Evolutionary conservation across 78 protist genomes (phyloP), one percentile per base, ranked within the genome.

Genomic region (Capsaspora owczarzaki): DNA sequence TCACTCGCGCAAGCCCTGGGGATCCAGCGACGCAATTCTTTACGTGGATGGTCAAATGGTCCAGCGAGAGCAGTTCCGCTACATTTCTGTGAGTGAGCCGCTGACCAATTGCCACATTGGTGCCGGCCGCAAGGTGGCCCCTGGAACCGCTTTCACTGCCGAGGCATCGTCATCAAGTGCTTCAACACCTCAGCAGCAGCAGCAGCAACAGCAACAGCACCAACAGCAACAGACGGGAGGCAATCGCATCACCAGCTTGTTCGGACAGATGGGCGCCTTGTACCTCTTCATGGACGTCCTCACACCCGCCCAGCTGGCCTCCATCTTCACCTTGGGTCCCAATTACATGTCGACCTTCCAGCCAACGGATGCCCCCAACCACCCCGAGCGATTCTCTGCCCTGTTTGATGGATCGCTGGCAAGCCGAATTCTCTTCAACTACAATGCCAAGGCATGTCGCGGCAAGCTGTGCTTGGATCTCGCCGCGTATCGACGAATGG

Each of bases 201-300:
- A 16, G 56, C 56, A 49, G 56, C 56, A 16, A 49, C 10, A 10
- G 56, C 56, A 10, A 49, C 56, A 10, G 56, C 56, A 20, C 16
- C 16, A 49, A 49, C n/a, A 10, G 56, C 56, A 49, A 49, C 56
- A 16, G 16, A 16, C 16, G 56, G 56, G 10, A 49, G 10, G n/a
- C 10, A 10, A 16, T 49, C 16, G 56, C 16, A 16, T 49, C 56
- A 20, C n/a, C 56, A 49, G n/a, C n/a, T 41, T 63, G 35, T 63
- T 35, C 19, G 72, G 72, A 16, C 72, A 63, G 41, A 63, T 63
- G 72, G 72, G 72, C 72, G 72, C 72, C 2, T 12, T 63, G 27
- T 63, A 63, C 72, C 6, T 63, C 42, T 35, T 63, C 72, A 33
- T 25, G 2, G 72, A 63, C 19, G 72, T 41, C 22, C 43, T 63